A percentile compares a stretch with the other conserved stretches of the same genome.
phyloP scores from a whole-genome alignment of 768 basidiomycete genomes.

The Hygrophorus pudorinus region DNA sequence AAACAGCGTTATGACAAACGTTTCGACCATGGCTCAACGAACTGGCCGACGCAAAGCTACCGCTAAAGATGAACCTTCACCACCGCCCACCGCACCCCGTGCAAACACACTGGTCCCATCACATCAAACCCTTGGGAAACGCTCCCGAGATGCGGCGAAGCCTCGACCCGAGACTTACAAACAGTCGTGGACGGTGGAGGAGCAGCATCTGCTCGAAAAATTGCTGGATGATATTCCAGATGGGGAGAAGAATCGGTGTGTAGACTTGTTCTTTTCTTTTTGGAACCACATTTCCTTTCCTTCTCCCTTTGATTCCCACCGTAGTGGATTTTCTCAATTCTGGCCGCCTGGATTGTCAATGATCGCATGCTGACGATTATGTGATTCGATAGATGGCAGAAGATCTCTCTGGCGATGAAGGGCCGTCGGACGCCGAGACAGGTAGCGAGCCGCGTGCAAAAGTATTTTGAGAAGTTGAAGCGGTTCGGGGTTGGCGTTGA shows the following conservation, averaged over 20 bases:
- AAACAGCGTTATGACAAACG: neutral
- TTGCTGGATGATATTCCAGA: conserved; percentile 69
- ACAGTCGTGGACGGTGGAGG: conserved; percentile 65
- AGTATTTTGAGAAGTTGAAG: conserved; percentile 80
- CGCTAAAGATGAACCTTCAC: conserved; percentile 7
- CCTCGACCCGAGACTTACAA: conserved; percentile 72
- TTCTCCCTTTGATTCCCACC: neutral
- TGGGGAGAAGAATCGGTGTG: conserved; percentile 64
- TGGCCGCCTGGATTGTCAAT: neutral
- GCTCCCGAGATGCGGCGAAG: conserved; percentile 21
- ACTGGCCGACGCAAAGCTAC: conserved; percentile 6
- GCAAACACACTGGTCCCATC: conserved; percentile 1
- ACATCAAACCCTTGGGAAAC: conserved; percentile 7
- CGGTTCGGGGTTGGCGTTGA: conserved; percentile 46
- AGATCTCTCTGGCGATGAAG: conserved; percentile 76
- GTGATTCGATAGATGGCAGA: conserved; percentile 48
- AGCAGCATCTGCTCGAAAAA: conserved; percentile 69
- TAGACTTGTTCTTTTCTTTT: conserved; percentile 5
- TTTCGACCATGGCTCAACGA: conserved; percentile 5
- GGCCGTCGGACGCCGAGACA: conserved; percentile 70
- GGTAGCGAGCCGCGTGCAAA: conserved; percentile 84
- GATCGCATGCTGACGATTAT: conserved; percentile 5
- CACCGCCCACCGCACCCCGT: neutral
- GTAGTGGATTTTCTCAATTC: neutral
- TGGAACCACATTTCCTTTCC: neutral